A percentile compares a stretch with the other conserved stretches of the same genome.
phyloP scores from a whole-genome alignment of 2,329 filamentous ascomycete genomes.

The Penicillium fuscoglaucum region DNA sequence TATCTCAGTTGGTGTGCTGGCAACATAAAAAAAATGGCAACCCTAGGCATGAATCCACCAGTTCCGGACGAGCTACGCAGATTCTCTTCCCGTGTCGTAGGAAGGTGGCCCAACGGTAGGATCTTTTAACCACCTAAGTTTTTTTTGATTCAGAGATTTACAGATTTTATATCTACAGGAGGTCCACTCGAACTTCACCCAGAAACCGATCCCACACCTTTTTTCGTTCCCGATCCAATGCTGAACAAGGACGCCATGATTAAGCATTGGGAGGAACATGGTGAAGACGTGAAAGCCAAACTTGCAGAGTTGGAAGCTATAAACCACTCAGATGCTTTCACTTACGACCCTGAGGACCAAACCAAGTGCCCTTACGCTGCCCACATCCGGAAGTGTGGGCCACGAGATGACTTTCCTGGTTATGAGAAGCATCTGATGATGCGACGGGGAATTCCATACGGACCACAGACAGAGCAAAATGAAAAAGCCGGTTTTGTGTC shows the following conservation, averaged over 20 bases:
- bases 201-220: not conserved
- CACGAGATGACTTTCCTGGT: not conserved
- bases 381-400: not conserved
- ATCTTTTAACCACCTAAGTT: not conserved
- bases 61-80: not conserved
- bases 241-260: not conserved
- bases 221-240: not conserved
- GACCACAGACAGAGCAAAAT: not conserved
- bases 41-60: not conserved
- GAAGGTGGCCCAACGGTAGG: conserved; percentile 1
- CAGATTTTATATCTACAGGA: not conserved
- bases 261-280: not conserved
- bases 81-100: not conserved
- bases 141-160: too few relatives aligned
- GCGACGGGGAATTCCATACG: conserved; percentile 1
- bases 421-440: not conserved
- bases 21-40: not conserved
- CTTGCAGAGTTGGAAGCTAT: not conserved
- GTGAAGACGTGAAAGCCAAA: not conserved
- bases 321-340: not conserved
- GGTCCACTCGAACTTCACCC: not conserved
- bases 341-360: not conserved
- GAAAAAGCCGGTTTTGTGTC: not conserved
- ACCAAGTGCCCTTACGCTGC: conserved; percentile 2
- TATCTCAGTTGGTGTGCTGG: not conserved